phyloP scores from a whole-genome alignment of 495 filamentous ascomycete species.

The Paragyromitra xinjiangensis region DNA sequence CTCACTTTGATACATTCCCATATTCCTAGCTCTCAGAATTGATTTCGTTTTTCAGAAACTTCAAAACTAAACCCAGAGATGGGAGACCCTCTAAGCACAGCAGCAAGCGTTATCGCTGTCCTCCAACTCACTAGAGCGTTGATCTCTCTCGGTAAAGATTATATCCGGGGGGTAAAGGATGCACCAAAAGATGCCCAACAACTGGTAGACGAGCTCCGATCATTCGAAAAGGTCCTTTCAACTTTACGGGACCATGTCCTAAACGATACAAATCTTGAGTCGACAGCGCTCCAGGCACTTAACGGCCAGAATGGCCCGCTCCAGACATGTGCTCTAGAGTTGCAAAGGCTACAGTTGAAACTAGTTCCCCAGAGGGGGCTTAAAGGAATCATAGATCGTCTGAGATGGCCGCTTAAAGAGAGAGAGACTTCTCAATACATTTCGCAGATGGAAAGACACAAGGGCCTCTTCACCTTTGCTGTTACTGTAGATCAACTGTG shows the following conservation, averaged over 20 bases:
- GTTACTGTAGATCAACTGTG: slow-evolving; percentile 6
- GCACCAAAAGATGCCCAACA: background rate
- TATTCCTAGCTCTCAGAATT: background rate
- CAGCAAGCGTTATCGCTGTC: background rate
- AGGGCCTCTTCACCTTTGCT: slow-evolving; percentile 7
- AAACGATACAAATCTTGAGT: background rate
- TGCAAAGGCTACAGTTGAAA: background rate
- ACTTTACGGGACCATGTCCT: background rate
- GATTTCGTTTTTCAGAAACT: too few species aligned
- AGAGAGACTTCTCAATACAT: background rate
- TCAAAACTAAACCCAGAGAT: background rate
- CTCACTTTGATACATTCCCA: background rate
- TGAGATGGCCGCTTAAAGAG: slow-evolving; percentile 2
- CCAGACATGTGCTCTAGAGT: background rate
- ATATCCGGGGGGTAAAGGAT: background rate
- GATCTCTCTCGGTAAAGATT: background rate
- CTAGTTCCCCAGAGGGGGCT: background rate
- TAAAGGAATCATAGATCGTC: background rate
- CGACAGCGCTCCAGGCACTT: background rate
- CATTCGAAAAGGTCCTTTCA: background rate
- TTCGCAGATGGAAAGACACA: background rate
- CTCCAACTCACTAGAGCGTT: background rate
- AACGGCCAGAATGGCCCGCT: background rate
- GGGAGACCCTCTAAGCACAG: background rate
- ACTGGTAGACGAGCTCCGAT: background rate